These are phyloP conservation scores for Salvia hispanica DNA, from an alignment of 257 asterid species.

Conservation along the genomic window DNA sequence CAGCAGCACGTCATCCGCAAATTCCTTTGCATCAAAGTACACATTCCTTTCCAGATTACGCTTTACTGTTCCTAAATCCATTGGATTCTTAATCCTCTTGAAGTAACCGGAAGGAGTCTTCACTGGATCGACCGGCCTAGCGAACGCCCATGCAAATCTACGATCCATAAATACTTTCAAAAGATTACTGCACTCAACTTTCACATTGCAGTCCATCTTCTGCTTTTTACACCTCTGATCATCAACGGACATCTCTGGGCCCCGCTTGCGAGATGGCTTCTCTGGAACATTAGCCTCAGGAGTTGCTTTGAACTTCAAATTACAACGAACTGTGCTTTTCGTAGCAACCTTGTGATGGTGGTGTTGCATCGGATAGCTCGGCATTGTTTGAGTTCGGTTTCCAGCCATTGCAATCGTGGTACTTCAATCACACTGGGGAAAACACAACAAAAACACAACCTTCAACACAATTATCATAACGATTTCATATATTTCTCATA, in stretches of 20 bases:
- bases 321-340: constrained; percentile 29
- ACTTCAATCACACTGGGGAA: constrained; percentile 13
- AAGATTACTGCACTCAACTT: constrained; percentile 50
- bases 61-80: too few relatives aligned
- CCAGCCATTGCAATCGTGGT: constrained; percentile 8
- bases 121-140: constrained; percentile 76
- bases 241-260: constrained; percentile 37
- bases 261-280: constrained; percentile 55
- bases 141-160: constrained; percentile 45
- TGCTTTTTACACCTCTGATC: constrained; percentile 43
- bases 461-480: too few relatives aligned
- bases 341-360: too few relatives aligned
- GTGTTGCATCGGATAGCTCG: neutral
- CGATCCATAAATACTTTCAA: constrained; percentile 55
- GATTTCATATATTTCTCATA: too few relatives aligned
- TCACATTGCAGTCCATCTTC: constrained; percentile 57
- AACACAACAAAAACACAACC: too few relatives aligned
- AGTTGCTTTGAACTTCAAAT: constrained; percentile 51
- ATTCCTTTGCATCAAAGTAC: constrained; percentile 42
- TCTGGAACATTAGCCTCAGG: constrained; percentile 28
- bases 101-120: constrained; percentile 76
- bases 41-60: too few relatives aligned
- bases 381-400: too few relatives aligned
- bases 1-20: constrained; percentile 71
- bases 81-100: constrained; percentile 55